Evolutionary conservation across 345 rosid genomes (phyloP).

Genomic region (Leavenworthia alabamica): DNA sequence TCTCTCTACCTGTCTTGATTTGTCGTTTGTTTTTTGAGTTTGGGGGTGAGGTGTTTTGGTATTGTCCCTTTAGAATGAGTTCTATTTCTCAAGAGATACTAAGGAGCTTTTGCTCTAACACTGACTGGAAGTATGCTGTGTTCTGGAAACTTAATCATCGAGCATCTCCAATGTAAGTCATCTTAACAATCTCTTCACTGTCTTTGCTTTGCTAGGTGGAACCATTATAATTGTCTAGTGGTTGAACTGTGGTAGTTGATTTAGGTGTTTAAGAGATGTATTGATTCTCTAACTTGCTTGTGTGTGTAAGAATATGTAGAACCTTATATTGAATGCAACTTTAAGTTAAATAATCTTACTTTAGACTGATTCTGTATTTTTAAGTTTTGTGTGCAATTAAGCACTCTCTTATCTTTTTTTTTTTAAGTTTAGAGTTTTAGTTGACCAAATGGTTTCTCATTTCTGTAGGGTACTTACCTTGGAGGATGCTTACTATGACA

Average conservation of each 20-base stretch:
- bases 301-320: not conserved
- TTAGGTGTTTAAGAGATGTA: not conserved
- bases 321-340: not conserved
- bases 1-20: constrained; percentile 23
- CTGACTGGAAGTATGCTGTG: constrained; percentile 79
- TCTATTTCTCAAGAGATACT: constrained; percentile 49
- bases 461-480: constrained; percentile 71
- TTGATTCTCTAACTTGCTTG: not conserved
- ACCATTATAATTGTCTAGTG: not conserved
- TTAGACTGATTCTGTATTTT: not conserved
- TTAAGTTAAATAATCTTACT: not conserved
- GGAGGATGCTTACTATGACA: constrained; percentile 81
- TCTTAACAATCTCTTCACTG: not conserved
- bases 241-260: not conserved
- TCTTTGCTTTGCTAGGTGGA: not conserved
- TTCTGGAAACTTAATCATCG: constrained; percentile 81
- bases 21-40: constrained; percentile 23
- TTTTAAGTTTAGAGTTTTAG: not conserved
- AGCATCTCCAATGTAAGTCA: constrained; percentile 59
- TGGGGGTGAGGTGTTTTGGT: not conserved
- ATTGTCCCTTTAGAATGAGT: constrained; percentile 38
- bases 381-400: not conserved
- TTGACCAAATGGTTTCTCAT: constrained; percentile 8
- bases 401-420: not conserved
- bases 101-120: constrained; percentile 67